phyloP scores from a whole-genome alignment of 202 grass and related monocot genomes.

The Setaria viridis region DNA sequence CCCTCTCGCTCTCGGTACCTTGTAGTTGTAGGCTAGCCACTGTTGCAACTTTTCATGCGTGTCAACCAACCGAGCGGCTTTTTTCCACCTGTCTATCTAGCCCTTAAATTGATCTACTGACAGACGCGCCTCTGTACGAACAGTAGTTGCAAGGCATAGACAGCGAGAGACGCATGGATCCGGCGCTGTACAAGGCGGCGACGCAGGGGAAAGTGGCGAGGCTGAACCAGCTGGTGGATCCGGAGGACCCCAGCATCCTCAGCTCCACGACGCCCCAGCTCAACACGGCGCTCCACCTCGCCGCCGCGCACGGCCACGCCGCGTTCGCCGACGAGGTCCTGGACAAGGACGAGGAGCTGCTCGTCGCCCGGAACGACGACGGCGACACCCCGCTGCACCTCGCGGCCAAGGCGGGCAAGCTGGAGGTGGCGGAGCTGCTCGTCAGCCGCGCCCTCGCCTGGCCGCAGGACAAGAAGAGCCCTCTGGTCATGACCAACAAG shows the following conservation, averaged over 20 bases:
- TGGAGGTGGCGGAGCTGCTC: slow-evolving; percentile 28
- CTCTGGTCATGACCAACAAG: slow-evolving; percentile 31
- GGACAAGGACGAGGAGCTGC: not conserved
- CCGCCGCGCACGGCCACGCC: slow-evolving; percentile 50
- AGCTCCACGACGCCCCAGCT: slow-evolving; percentile 50
- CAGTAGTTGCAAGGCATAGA: not conserved
- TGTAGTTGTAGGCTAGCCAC: not conserved
- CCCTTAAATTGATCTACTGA: not conserved
- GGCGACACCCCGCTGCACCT: slow-evolving; percentile 77
- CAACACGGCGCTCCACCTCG: slow-evolving; percentile 72
- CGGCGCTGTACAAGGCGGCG: slow-evolving; percentile 51
- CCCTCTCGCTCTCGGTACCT: not conserved
- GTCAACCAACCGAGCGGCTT: not conserved
- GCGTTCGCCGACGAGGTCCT: slow-evolving; percentile 43
- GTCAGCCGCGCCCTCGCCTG: not conserved
- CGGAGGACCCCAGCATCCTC: not conserved
- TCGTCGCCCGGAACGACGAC: slow-evolving; percentile 47
- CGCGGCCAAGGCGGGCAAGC: slow-evolving; percentile 57
- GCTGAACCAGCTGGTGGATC: slow-evolving; percentile 12
- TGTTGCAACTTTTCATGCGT: not conserved
- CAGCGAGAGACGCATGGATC: slow-evolving; percentile 44
- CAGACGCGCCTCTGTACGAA: not conserved
- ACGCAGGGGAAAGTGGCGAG: slow-evolving; percentile 44
- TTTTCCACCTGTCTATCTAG: not conserved
- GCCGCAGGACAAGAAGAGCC: slow-evolving; percentile 16